A percentile compares a stretch with the other conserved stretches of the same genome.
These are phyloP conservation scores for Rhodotorula glutinis DNA, from an alignment of 1,284 basidiomycete genomes.

Conservation along the genomic window DNA sequence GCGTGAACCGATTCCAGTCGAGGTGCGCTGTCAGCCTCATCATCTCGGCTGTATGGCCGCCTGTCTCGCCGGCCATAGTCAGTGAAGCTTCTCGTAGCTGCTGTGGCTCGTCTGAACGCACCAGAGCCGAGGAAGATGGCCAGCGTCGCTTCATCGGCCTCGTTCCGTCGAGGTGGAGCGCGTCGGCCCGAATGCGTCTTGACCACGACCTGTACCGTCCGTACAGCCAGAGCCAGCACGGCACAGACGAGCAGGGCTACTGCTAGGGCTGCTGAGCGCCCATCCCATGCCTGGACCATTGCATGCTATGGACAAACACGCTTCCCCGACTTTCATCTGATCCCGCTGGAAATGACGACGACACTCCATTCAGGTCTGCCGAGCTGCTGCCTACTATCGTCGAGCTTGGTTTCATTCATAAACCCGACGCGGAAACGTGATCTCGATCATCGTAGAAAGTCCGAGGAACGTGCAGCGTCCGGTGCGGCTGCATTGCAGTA, in stretches of 20 bases:
- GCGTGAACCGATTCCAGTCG: conserved; percentile 69
- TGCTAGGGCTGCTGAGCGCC: not conserved
- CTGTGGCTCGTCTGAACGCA: conserved; percentile 42
- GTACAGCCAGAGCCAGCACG: not conserved
- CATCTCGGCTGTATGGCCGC: conserved; percentile 92
- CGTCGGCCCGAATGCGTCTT: conserved; percentile 6
- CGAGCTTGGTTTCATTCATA: too few species aligned
- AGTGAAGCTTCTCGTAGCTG: not conserved
- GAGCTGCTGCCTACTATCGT: too few species aligned
- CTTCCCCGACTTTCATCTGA: too few species aligned
- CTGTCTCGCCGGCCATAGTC: conserved; percentile 51
- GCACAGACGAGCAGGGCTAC: not conserved
- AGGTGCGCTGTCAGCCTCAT: conserved; percentile 70
- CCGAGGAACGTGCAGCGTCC: not conserved
- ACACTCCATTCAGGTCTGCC: too few species aligned
- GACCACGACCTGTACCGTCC: conserved; percentile 5
- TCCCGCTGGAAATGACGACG: too few species aligned
- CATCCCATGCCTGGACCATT: not conserved
- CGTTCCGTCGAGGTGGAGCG: not conserved
- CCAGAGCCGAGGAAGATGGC: conserved; percentile 63
- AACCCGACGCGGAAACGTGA: too few species aligned
- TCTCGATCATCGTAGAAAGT: not conserved
- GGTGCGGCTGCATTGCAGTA: not conserved
- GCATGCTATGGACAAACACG: not conserved
- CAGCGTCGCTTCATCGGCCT: conserved; percentile 43